Conservation (phyloP, 306 rosid genomes). For the Pueraria montana region DNA sequence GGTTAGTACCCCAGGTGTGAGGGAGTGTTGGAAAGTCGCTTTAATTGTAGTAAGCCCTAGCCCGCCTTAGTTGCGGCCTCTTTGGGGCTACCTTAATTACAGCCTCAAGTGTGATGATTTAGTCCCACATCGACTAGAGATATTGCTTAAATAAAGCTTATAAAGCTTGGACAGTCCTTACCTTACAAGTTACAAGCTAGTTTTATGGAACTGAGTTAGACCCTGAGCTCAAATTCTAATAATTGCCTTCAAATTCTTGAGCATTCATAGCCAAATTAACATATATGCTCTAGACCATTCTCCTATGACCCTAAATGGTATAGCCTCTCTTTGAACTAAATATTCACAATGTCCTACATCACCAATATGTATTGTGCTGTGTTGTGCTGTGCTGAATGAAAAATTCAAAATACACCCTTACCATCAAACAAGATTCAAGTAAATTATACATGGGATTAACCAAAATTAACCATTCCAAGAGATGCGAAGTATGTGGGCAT, state of each 20-base stretch:
- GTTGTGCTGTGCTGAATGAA: not conserved
- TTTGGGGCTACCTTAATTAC: too few species aligned
- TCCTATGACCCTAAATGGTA: not conserved
- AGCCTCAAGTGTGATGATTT: too few species aligned
- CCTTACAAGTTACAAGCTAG: too few species aligned
- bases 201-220: too few species aligned
- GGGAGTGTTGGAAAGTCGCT: too few species aligned
- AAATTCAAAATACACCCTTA: not conserved
- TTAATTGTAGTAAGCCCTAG: too few species aligned
- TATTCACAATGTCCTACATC: not conserved
- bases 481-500: not conserved
- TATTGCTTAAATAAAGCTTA: too few species aligned
- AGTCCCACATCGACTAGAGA: too few species aligned
- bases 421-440: not conserved
- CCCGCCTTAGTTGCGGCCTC: too few species aligned
- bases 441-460: slow-evolving; percentile 1
- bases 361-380: not conserved
- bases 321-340: slow-evolving; percentile 36
- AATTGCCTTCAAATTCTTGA: not conserved
- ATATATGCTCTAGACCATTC: not conserved
- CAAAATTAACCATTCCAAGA: not conserved
- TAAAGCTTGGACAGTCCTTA: too few species aligned
- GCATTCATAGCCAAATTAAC: not conserved
- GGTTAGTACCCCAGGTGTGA: too few species aligned
- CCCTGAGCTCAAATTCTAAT: too few species aligned